Conservation (phyloP, 164 flowering plant genomes). For the Saururus chinensis region DNA sequence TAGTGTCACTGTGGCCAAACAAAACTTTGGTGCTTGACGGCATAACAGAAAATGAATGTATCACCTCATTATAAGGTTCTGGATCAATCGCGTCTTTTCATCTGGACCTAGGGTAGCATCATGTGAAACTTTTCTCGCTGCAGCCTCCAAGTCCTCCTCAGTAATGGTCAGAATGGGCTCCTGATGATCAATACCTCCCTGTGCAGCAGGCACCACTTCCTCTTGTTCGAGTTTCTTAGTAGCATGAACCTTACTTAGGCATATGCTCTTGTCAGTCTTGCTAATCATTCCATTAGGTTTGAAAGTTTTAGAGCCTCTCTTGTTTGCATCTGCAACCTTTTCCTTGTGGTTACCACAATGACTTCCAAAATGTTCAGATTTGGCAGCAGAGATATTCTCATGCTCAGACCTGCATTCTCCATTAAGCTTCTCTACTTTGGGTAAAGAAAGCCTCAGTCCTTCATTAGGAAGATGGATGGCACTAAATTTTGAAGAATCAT, state of each 20-base stretch:
- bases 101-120: slow-evolving; percentile 51
- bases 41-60: too few relatives aligned
- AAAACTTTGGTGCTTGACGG: too few relatives aligned
- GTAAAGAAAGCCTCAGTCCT: slow-evolving; percentile 8
- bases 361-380: slow-evolving; percentile 1
- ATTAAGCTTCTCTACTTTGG: slow-evolving; percentile 11
- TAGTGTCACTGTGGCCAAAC: too few relatives aligned
- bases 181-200: slow-evolving; percentile 17
- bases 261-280: slow-evolving; percentile 20
- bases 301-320: neutral
- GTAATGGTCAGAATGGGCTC: slow-evolving; percentile 32
- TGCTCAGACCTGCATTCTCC: slow-evolving; percentile 6
- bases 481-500: slow-evolving; percentile 43
- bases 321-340: neutral
- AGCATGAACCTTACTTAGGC: slow-evolving; percentile 8
- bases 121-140: slow-evolving; percentile 45
- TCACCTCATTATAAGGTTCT: slow-evolving; percentile 66
- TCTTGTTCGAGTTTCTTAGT: slow-evolving; percentile 13
- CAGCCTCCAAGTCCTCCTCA: slow-evolving; percentile 62
- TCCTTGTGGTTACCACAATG: slow-evolving; percentile 6
- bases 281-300: neutral
- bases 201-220: slow-evolving; percentile 10
- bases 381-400: slow-evolving; percentile 6
- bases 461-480: slow-evolving; percentile 37
- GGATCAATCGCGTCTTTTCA: slow-evolving; percentile 49